Conservation (phyloP, 495 filamentous ascomycete species). For the Trichoderma reesei region DNA sequence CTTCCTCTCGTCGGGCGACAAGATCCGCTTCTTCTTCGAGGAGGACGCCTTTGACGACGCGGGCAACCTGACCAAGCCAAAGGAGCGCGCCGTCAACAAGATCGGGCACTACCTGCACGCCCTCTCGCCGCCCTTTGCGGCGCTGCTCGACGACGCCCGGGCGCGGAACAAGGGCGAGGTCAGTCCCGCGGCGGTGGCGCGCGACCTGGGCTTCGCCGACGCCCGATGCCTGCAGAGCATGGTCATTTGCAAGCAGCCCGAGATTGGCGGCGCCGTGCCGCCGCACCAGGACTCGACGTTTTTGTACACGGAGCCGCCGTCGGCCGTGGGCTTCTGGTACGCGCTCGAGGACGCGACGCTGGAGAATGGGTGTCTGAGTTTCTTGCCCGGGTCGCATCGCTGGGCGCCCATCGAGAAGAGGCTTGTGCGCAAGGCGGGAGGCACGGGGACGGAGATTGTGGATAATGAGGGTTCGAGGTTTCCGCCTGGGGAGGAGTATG, state of each 20-base stretch:
- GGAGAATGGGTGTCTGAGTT: slow-evolving; percentile 81
- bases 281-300: slow-evolving; percentile 89
- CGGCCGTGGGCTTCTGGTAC: slow-evolving; percentile 91
- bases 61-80: slow-evolving; percentile 60
- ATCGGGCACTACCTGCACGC: slow-evolving; percentile 87
- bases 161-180: slow-evolving; percentile 14
- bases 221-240: slow-evolving; percentile 77
- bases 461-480: slow-evolving; percentile 34
- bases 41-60: slow-evolving; percentile 61
- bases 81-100: slow-evolving; percentile 82
- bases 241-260: slow-evolving; percentile 96
- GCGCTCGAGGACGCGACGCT: slow-evolving; percentile 82
- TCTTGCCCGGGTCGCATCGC: slow-evolving; percentile 69
- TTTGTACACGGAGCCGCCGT: slow-evolving; percentile 82
- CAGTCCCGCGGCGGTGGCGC: slow-evolving; percentile 53
- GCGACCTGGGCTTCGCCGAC: slow-evolving; percentile 59
- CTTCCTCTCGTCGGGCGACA: slow-evolving; percentile 81
- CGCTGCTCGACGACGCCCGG: slow-evolving; percentile 35
- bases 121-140: slow-evolving; percentile 59
- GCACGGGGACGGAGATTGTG: slow-evolving; percentile 41
- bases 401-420: slow-evolving; percentile 53
- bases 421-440: slow-evolving; percentile 57
- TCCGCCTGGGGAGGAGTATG: slow-evolving; percentile 33
- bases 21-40: slow-evolving; percentile 96
- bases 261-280: slow-evolving; percentile 81